phyloP scores from a whole-genome alignment of 768 basidiomycete genomes.

The Mycena amicta region DNA sequence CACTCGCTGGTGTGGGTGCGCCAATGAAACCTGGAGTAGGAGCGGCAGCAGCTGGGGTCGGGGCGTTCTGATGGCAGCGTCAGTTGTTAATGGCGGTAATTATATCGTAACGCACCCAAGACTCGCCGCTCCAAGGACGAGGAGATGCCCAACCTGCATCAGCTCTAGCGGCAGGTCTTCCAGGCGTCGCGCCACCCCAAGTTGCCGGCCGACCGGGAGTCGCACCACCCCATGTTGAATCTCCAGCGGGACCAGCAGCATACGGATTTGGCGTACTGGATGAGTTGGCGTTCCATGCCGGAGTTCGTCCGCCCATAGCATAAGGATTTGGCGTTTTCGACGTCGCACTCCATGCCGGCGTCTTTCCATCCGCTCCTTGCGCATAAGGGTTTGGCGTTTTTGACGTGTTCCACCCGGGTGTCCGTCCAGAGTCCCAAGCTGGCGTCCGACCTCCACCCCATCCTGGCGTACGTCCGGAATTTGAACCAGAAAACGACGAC shows the following conservation, averaged over 20 bases:
- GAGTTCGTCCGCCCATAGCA: conserved; percentile 45
- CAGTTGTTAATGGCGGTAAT: conserved; percentile 5
- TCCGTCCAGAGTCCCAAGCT: conserved; percentile 32
- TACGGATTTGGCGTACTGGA: conserved; percentile 27
- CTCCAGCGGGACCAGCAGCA: neutral
- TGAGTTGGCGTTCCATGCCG: conserved; percentile 36
- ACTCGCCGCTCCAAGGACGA: conserved; percentile 18
- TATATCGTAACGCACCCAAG: conserved; percentile 30
- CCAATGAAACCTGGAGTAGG: conserved; percentile 41
- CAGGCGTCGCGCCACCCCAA: conserved; percentile 15
- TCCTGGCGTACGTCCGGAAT: conserved; percentile 39
- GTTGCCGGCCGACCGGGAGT: neutral
- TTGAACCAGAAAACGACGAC: conserved; percentile 9
- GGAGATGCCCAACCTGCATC: conserved; percentile 20
- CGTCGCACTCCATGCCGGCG: conserved; percentile 67
- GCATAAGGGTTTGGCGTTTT: conserved; percentile 41
- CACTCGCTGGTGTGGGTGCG: conserved; percentile 35
- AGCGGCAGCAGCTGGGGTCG: conserved; percentile 51
- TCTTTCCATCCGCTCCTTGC: conserved; percentile 54
- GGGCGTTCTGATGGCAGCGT: conserved; percentile 41
- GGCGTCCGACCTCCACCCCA: conserved; percentile 31
- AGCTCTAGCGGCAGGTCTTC: conserved; percentile 3
- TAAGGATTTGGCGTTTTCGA: conserved; percentile 78
- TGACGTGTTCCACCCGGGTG: conserved; percentile 24
- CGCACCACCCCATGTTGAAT: conserved; percentile 24